phyloP scores from a whole-genome alignment of 257 asterid species.

The Solanum sitiens region DNA sequence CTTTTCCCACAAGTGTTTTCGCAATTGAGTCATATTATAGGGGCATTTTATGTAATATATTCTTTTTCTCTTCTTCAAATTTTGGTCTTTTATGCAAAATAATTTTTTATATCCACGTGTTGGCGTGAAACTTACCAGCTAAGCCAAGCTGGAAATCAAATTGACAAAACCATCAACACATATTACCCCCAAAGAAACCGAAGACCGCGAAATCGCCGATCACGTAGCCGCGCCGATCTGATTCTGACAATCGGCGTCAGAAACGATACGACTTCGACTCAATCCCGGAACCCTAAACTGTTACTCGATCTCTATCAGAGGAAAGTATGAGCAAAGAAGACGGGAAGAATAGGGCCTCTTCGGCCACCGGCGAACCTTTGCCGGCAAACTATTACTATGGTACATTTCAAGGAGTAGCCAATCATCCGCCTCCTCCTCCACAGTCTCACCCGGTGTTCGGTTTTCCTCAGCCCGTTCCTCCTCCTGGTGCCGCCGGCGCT shows the following conservation, averaged over 20 bases:
- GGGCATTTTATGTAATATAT: neutral
- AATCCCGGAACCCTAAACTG: conserved; percentile 1
- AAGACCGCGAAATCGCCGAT: neutral
- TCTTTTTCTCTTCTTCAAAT: neutral
- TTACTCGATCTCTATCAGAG: neutral
- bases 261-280: neutral
- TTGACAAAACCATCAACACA: neutral
- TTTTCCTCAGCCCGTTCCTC: conserved; percentile 73
- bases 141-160: neutral
- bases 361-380: conserved; percentile 23
- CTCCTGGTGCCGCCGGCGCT: conserved; percentile 29
- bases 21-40: too few relatives aligned
- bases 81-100: neutral
- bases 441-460: conserved; percentile 55
- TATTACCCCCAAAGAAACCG: neutral
- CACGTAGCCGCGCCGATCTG: neutral
- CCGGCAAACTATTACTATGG: conserved; percentile 55
- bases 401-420: conserved; percentile 89
- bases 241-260: neutral
- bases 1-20: too few relatives aligned
- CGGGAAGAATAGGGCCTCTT: conserved; percentile 28
- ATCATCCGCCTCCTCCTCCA: conserved; percentile 41
- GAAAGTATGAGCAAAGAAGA: conserved; percentile 28
- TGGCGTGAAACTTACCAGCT: neutral
- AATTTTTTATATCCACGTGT: neutral